Conservation (phyloP, 306 rosid genomes). For the Abrus precatorius region DNA sequence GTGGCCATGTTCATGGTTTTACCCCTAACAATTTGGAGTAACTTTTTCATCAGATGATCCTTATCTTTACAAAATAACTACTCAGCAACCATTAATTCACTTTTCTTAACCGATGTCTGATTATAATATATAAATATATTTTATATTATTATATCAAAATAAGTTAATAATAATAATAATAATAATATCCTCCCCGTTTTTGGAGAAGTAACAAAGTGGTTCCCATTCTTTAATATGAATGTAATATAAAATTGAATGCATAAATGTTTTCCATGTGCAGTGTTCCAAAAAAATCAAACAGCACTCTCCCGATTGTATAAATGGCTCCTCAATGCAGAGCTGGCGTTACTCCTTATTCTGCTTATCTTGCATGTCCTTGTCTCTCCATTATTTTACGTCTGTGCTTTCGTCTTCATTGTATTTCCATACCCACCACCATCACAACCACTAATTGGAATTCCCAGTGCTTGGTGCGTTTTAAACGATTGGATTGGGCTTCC, state of each 20-base stretch:
- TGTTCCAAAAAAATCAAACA: background rate
- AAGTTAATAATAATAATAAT: background rate
- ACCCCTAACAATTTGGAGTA: background rate
- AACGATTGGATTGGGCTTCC: background rate
- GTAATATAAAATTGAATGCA: background rate
- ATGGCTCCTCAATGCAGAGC: background rate
- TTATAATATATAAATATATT: background rate
- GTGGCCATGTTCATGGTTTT: background rate
- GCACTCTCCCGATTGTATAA: background rate
- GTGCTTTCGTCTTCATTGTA: background rate
- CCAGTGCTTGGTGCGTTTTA: background rate
- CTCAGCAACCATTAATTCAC: too few species aligned
- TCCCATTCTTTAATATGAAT: background rate
- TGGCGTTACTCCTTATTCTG: background rate
- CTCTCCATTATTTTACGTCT: background rate
- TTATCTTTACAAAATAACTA: background rate
- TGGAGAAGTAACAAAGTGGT: background rate
- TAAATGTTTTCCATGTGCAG: background rate
- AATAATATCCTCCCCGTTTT: background rate
- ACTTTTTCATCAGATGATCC: background rate
- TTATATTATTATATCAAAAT: background rate
- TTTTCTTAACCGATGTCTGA: background rate
- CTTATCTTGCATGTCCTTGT: background rate
- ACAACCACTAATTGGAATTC: background rate
- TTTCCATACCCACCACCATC: background rate